Evolutionary conservation across 2,329 filamentous ascomycete species (phyloP).

Genomic region (Apiospora rasikravindrae): DNA sequence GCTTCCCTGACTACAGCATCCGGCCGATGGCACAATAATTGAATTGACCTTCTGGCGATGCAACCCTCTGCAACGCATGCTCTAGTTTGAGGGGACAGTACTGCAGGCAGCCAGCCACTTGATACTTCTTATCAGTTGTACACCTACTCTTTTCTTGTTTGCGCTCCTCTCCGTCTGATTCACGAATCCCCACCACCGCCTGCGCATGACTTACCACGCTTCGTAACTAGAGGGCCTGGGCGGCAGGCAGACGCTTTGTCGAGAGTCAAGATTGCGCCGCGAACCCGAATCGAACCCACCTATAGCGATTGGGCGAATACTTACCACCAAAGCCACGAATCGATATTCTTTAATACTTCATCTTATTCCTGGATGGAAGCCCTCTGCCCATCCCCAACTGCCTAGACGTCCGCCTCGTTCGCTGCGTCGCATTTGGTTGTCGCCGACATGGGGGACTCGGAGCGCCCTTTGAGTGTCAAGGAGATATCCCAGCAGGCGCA

Average conservation of each 20-base stretch:
- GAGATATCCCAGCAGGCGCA: conserved; percentile 79
- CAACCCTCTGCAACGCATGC: background rate
- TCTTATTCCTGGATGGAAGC: conserved; percentile 23
- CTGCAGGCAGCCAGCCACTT: conserved; percentile 11
- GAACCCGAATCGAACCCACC: background rate
- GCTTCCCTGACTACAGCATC: background rate
- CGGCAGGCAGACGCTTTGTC: conserved; percentile 12
- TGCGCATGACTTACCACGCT: conserved; percentile 13
- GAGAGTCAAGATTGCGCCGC: conserved; percentile 16
- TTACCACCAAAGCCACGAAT: background rate
- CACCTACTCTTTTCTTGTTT: background rate
- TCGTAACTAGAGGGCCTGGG: conserved; percentile 13
- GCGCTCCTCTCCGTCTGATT: background rate
- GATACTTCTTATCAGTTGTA: conserved; percentile 7
- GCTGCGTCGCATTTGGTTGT: background rate
- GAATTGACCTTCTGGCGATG: background rate
- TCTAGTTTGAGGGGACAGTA: background rate
- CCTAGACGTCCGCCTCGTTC: background rate
- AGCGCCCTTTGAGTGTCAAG: conserved; percentile 71
- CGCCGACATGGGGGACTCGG: conserved; percentile 34
- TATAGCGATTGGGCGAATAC: background rate
- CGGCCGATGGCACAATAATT: background rate
- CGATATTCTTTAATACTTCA: conserved; percentile 18
- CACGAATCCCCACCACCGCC: background rate
- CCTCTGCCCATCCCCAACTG: background rate